Conservation (phyloP, 1,284 basidiomycete species). For the Puccinia polysora region DNA sequence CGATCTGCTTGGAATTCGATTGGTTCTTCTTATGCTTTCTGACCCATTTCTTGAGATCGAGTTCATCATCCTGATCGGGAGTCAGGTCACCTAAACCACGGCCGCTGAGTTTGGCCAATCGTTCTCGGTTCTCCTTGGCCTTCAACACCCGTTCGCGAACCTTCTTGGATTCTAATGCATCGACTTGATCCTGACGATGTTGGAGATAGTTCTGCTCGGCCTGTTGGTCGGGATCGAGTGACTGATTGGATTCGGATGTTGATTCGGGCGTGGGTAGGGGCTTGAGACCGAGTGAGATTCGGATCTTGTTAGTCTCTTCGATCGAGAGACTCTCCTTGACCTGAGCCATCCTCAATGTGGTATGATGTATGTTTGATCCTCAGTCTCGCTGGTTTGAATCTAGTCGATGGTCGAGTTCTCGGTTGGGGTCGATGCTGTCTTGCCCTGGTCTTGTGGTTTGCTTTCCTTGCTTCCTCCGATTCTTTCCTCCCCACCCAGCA, state of each 20-base stretch:
- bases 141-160: slow-evolving; percentile 54
- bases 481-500: too few species aligned
- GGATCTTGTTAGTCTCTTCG: slow-evolving; percentile 97
- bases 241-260: slow-evolving; percentile 55
- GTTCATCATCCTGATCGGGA: slow-evolving; percentile 60
- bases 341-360: slow-evolving; percentile 37
- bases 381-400: too few species aligned
- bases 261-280: slow-evolving; percentile 74
- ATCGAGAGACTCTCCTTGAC: slow-evolving; percentile 72
- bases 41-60: slow-evolving; percentile 75
- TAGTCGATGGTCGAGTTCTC: too few species aligned
- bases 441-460: too few species aligned
- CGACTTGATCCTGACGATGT: slow-evolving; percentile 63
- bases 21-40: slow-evolving; percentile 73
- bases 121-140: slow-evolving; percentile 83
- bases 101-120: slow-evolving; percentile 82
- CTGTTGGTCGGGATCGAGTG: slow-evolving; percentile 53
- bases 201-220: slow-evolving; percentile 79
- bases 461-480: too few species aligned
- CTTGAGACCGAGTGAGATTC: slow-evolving; percentile 86
- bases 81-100: slow-evolving; percentile 73
- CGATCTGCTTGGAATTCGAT: slow-evolving; percentile 56
- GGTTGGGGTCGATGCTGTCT: too few species aligned
- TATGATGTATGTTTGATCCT: too few species aligned
- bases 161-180: slow-evolving; percentile 7